Evolutionary conservation across 768 basidiomycete species (phyloP), one percentile per base, ranked within the genome.

Genomic region (Cystobasidium ongulense): DNA sequence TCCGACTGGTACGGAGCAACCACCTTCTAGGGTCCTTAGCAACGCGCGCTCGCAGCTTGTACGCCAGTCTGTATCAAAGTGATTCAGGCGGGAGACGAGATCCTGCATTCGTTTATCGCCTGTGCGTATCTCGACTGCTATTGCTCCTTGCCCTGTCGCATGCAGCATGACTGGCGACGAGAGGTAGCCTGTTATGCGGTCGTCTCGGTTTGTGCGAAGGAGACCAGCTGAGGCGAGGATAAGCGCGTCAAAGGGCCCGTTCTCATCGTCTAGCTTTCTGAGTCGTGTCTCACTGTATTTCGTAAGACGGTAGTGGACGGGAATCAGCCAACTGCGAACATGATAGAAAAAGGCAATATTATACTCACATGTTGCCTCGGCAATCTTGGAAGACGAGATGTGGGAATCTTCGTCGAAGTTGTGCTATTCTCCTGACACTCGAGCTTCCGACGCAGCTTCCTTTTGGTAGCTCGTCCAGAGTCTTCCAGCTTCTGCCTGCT

Each of bases 1-100:
- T 1, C 94, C 95, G 18, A 99, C 93, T 1, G 95, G 95, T 0
- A 99, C 94, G 75, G 91, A 93, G 82, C 96, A 99, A 29, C 96
- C 96, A 33, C 96, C 96, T 81, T 98, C 96, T 65, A 98, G 84
- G 27, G 89, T 88, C n/a, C 89, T 84, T 76, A 98, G 83, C 81
- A 90, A 89, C 0, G 89, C 90, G 17, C 96, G 86, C 82, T 99
- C 96, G 1, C 92, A 92, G 29, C 85, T 82, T 78, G 89, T 91
- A 68, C 79, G 82, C 88, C 88, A 91, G 59, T 87, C 84, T 0
- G 92, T 92, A 80, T 85, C 84, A 82, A 87, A 86, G 80, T 96
- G 90, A 0, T 87, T 90, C 59, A 93, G 80, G 29, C 83, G 84
- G 38, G 84, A 82, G 80, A 92, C 88, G 35, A 94, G 81, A 65